These are phyloP conservation scores for Malus hybrid DNA, from an alignment of 331 rosid species.

Conservation along the genomic window DNA sequence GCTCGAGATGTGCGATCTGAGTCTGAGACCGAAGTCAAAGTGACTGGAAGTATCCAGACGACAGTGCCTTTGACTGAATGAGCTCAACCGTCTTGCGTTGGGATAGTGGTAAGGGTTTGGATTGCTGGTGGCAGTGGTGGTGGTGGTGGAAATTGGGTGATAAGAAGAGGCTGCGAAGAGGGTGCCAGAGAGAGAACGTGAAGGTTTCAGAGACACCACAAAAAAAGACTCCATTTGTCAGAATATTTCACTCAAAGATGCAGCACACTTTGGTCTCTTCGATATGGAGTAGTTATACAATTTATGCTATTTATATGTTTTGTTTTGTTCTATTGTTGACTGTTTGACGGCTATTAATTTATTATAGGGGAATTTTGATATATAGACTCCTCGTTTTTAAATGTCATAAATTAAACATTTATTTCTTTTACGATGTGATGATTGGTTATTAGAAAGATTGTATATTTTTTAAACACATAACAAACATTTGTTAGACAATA, in stretches of 20 bases:
- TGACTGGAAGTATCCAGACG: not conserved
- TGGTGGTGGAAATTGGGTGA: not conserved
- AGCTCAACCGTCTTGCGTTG: not conserved
- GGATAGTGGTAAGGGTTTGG: constrained; percentile 1
- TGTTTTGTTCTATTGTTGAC: too few species aligned
- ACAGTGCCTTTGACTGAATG: not conserved
- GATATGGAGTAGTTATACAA: too few species aligned
- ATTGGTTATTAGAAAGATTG: too few species aligned
- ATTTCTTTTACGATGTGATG: too few species aligned
- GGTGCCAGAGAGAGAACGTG: not conserved
- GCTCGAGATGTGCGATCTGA: constrained; percentile 31
- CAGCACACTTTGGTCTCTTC: too few species aligned
- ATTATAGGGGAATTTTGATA: too few species aligned
- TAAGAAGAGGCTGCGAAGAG: not conserved
- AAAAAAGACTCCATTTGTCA: not conserved
- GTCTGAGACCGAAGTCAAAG: constrained; percentile 14
- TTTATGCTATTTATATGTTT: too few species aligned
- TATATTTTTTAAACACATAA: too few species aligned
- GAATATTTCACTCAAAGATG: not conserved
- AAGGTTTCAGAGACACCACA: not conserved
- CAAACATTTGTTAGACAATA: too few species aligned
- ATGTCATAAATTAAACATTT: too few species aligned
- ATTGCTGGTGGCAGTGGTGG: not conserved
- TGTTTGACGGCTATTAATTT: too few species aligned
- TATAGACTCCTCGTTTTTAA: too few species aligned